Percentiles rank a stretch among this genome's conserved stretches.
These are phyloP conservation scores for Claviceps sorghi DNA, from an alignment of 2,329 filamentous ascomycete species.

Conservation along the genomic window DNA sequence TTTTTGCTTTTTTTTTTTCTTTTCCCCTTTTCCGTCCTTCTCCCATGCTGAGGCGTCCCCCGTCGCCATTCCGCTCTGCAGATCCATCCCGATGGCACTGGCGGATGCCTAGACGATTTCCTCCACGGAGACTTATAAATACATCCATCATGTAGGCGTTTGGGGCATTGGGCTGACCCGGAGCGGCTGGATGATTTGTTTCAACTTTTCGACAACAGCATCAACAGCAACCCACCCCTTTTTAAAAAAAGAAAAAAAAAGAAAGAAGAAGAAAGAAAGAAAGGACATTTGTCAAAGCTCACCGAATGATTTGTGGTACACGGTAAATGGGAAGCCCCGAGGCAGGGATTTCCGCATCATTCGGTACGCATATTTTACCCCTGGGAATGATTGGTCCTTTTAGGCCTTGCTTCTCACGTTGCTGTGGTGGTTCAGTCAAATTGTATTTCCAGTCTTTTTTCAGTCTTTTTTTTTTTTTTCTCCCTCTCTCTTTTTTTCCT, in stretches of 20 bases:
- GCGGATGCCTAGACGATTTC: neutral
- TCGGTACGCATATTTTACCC: neutral
- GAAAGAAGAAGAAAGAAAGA: neutral
- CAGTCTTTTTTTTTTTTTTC: neutral
- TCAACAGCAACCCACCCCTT: neutral
- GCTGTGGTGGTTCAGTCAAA: neutral
- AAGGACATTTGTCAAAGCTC: neutral
- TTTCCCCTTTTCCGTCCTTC: too few species aligned
- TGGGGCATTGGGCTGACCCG: neutral
- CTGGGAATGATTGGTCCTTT: neutral
- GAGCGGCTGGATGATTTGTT: neutral
- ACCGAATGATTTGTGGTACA: neutral
- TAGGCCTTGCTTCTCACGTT: neutral
- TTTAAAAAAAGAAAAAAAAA: too few species aligned
- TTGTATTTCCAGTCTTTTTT: neutral
- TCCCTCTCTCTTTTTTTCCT: neutral
- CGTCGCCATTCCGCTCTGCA: neutral
- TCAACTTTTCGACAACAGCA: neutral
- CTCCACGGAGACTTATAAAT: neutral
- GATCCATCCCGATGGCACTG: neutral
- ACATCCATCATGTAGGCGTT: constrained; percentile 1
- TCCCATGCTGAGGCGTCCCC: neutral
- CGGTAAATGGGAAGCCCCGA: neutral
- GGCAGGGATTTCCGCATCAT: neutral
- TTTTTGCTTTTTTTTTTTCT: too few species aligned